Evolutionary conservation across 1,284 basidiomycete species (phyloP), one percentile per base, ranked within the genome.

Genomic region (Mixia osmundae): DNA sequence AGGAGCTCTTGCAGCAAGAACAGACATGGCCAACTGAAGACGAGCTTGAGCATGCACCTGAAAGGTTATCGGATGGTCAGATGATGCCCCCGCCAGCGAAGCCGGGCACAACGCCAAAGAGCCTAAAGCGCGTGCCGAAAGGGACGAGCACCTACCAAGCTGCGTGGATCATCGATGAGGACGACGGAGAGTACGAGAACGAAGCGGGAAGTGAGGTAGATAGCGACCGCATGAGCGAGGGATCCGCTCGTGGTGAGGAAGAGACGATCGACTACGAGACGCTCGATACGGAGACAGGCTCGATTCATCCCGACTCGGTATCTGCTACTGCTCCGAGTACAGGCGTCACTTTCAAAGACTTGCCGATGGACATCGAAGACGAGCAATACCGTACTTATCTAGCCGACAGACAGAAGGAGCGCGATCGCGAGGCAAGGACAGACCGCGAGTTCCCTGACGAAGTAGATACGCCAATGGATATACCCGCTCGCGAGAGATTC

Each of bases 1-100:
- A 77, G 0, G 83, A 95, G 49, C 70, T 79, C 41, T 65, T 94
- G 57, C 71, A 66, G 11, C 89, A 89, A 52, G 89, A 97, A 52
- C 89, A 97, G 57, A 97, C 89, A 0, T 95, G 89, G 87, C 89
- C 89, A 0, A 94, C 85, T 0, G 85, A 95, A 54, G 89, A 95
- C 48, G 89, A 95, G 55, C 79, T 97, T 72, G 62, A 61, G 3
- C 61, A 56, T 3, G 57, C 52, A 1, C 54, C 56, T 5, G 59
- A 54, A 6, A 43, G 50, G 35, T 40, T 43, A 43, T 33, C 54
- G 43, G 41, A 52, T 51, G 15, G 48, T 26, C 60, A 42, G 51
- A 55, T 42, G 46, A 55, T 28, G 37, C 50, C 19, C 6, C 73
- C 76, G 2, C 70, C 74, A 41, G 72, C 72, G 1, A 56, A 51